Evolutionary conservation across 306 rosid species (phyloP).

Genomic region (Psophocarpus tetragonolobus): DNA sequence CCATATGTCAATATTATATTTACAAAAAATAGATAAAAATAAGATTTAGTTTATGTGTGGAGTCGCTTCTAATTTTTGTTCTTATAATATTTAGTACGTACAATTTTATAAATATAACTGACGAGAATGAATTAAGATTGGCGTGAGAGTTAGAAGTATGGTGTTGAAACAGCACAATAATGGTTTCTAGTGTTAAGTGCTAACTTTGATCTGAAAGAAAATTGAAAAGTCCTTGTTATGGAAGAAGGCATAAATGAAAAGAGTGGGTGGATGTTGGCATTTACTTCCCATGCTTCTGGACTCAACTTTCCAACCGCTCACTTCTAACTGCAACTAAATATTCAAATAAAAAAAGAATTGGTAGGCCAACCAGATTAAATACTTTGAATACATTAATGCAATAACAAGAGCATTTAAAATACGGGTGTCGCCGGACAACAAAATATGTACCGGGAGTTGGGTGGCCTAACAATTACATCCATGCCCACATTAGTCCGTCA

Average conservation of each 20-base stretch:
- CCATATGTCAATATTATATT: no score
- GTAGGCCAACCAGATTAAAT: constrained; percentile 39
- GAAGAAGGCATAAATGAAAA: not conserved
- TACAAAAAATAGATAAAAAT: no score
- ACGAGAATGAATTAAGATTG: no score
- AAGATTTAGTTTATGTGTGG: no score
- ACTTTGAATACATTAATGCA: not conserved
- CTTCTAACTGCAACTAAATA: not conserved
- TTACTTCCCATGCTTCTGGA: not conserved
- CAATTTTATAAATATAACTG: no score
- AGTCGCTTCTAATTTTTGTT: no score
- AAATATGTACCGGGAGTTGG: no score
- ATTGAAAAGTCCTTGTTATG: not conserved
- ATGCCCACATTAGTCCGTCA: no score
- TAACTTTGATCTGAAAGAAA: not conserved
- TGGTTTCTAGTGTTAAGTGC: not conserved
- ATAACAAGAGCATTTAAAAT: not conserved
- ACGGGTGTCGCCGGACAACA: no score
- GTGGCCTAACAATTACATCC: no score
- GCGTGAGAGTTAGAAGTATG: no score
- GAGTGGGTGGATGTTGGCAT: constrained; percentile 29
- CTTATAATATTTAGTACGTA: no score
- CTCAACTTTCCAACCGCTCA: not conserved
- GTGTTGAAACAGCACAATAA: not conserved
- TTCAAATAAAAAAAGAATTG: not conserved